Percentiles rank a stretch among this genome's conserved stretches.
Conservation (phyloP, 495 filamentous ascomycete genomes). For the Viridothelium virens region DNA sequence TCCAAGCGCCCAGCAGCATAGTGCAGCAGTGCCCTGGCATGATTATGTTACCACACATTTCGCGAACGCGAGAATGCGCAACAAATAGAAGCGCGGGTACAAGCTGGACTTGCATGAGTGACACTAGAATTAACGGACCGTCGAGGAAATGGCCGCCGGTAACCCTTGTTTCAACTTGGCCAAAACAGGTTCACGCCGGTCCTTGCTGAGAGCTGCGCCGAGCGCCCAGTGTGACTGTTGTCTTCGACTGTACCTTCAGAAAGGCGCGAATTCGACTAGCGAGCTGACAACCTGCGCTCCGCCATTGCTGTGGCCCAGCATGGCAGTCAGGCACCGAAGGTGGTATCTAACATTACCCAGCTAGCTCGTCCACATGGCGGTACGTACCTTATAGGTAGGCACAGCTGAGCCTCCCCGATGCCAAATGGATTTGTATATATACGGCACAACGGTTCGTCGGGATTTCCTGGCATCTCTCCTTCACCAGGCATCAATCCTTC, state of each 20-base stretch:
- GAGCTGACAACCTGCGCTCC: slow-evolving; percentile 6
- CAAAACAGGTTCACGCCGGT: slow-evolving; percentile 4
- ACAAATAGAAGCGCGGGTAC: not conserved
- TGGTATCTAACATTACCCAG: not conserved
- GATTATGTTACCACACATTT: slow-evolving; percentile 3
- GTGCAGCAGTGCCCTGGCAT: not conserved
- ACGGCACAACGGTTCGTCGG: slow-evolving; percentile 10
- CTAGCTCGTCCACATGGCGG: not conserved
- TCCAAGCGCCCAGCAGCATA: not conserved
- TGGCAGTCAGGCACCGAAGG: not conserved
- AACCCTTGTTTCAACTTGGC: not conserved
- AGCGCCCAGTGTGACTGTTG: slow-evolving; percentile 5
- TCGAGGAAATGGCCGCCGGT: not conserved
- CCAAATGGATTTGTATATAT: not conserved
- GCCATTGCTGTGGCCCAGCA: slow-evolving; percentile 10
- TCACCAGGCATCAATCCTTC: slow-evolving; percentile 8
- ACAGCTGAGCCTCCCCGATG: slow-evolving; percentile 5
- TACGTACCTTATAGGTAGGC: slow-evolving; percentile 2
- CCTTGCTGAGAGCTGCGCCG: slow-evolving; percentile 10
- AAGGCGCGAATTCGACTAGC: not conserved
- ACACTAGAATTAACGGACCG: slow-evolving; percentile 3
- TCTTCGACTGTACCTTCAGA: not conserved
- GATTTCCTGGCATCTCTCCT: not conserved
- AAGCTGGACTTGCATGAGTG: not conserved
- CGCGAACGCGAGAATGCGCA: slow-evolving; percentile 1